These are phyloP conservation scores for Ceratorhiza oryzae-sativae DNA, from an alignment of 1,284 basidiomycete genomes.

Conservation along the genomic window DNA sequence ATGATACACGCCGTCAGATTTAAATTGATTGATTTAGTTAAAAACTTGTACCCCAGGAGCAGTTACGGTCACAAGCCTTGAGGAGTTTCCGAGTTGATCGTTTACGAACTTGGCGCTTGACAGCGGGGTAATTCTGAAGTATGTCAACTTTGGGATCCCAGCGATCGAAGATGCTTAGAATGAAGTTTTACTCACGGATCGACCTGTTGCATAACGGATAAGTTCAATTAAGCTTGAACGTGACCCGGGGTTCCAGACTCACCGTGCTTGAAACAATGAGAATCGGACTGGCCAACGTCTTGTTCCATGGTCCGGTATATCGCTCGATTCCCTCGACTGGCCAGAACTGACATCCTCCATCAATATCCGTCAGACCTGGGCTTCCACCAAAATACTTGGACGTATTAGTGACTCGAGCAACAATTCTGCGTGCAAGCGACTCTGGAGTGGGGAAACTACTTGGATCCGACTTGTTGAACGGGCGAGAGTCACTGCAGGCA, in stretches of 20 bases:
- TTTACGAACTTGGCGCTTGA: slow-evolving; percentile 30
- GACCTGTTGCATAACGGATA: slow-evolving; percentile 10
- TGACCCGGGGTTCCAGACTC: too few species aligned
- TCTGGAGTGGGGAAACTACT: slow-evolving; percentile 23
- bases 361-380: slow-evolving; percentile 41
- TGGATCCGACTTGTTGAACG: slow-evolving; percentile 36
- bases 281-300: slow-evolving; percentile 33
- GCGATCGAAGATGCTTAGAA: neutral
- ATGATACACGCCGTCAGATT: neutral
- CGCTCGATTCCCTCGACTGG: slow-evolving; percentile 41
- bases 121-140: slow-evolving; percentile 27
- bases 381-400: slow-evolving; percentile 34
- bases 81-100: slow-evolving; percentile 20
- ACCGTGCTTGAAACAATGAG: slow-evolving; percentile 39
- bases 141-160: neutral
- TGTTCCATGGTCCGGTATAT: slow-evolving; percentile 43
- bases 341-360: slow-evolving; percentile 44
- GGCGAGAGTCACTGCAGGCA: slow-evolving; percentile 22
- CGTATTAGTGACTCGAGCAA: slow-evolving; percentile 23
- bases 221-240: neutral
- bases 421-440: slow-evolving; percentile 13
- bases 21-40: neutral
- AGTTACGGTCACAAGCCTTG: slow-evolving; percentile 20
- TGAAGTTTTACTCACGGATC: slow-evolving; percentile 29
- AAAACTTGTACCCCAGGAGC: slow-evolving; percentile 20